Evolutionary conservation across 805 yeast genomes (phyloP).

Genomic region (Candida broadrunensis): DNA sequence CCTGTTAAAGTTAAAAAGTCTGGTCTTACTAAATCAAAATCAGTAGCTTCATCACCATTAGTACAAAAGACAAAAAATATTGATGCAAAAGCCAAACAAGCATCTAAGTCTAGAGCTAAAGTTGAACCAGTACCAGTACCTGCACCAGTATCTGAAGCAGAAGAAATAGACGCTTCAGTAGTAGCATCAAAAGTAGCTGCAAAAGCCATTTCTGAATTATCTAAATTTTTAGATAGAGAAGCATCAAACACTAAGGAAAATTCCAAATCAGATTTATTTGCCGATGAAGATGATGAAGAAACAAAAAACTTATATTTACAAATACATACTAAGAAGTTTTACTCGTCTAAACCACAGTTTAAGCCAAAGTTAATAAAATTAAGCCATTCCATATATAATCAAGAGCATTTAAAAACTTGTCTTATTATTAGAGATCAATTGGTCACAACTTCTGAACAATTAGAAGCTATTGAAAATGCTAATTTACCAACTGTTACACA

Average conservation of each 20-base stretch:
- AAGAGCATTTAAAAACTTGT: conserved; percentile 50
- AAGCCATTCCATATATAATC: conserved; percentile 43
- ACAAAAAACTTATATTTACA: conserved; percentile 56
- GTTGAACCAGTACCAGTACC: conserved; percentile 2
- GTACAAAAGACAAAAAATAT: conserved; percentile 15
- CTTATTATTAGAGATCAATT: conserved; percentile 64
- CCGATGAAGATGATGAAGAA: conserved; percentile 48
- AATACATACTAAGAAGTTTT: conserved; percentile 62
- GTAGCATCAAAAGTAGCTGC: conserved; percentile 19
- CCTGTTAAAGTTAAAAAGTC: conserved; percentile 21
- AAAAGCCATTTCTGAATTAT: conserved; percentile 64
- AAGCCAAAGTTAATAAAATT: conserved; percentile 53
- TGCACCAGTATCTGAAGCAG: conserved; percentile 1
- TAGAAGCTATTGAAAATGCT: conserved; percentile 46
- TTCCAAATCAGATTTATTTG: conserved; percentile 42
- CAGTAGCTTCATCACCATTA: conserved; percentile 22
- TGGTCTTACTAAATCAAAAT: conserved; percentile 14
- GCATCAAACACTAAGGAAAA: conserved; percentile 21
- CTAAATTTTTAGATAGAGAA: conserved; percentile 49
- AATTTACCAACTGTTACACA: conserved; percentile 45
- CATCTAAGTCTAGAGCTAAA: conserved; percentile 33
- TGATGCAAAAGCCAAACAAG: conserved; percentile 10
- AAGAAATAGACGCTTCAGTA: conserved; percentile 5
- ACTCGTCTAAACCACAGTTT: conserved; percentile 55
- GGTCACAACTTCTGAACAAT: conserved; percentile 40